A percentile compares a stretch with the other conserved stretches of the same genome.
Evolutionary conservation across 1,139 yeast genomes (phyloP).

Genomic region (Debaryomycetaceae sp.): DNA sequence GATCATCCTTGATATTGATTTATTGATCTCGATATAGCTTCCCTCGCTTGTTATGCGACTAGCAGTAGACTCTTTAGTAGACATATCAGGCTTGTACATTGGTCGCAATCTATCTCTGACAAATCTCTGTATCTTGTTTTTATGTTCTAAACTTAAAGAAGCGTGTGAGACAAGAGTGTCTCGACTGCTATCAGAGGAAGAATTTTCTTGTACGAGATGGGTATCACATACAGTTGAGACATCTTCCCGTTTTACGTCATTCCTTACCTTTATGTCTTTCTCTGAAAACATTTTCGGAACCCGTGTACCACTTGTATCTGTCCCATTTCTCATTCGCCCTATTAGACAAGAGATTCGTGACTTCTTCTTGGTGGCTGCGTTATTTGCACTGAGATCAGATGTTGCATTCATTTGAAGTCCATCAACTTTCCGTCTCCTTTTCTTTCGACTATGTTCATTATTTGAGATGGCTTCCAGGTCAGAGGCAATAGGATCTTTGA

Average conservation of each 20-base stretch:
- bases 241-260: background rate
- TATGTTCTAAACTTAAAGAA: constrained; percentile 35
- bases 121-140: constrained; percentile 47
- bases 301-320: background rate
- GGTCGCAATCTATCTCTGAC: constrained; percentile 52
- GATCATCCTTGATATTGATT: constrained; percentile 41
- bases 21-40: constrained; percentile 35
- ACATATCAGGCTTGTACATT: constrained; percentile 33
- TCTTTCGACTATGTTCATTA: background rate
- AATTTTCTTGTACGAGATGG: constrained; percentile 7
- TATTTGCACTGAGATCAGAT: constrained; percentile 4
- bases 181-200: constrained; percentile 9
- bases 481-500: constrained; percentile 8
- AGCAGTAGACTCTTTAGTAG: background rate
- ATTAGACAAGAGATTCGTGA: constrained; percentile 24
- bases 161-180: background rate
- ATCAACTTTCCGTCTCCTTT: background rate
- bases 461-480: background rate
- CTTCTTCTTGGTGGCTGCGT: constrained; percentile 1
- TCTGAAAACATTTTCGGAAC: background rate
- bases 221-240: background rate
- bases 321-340: constrained; percentile 20
- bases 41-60: constrained; percentile 22
- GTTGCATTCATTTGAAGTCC: no score
- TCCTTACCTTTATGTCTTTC: background rate